Evolutionary conservation across 257 asterid species (phyloP), one percentile per base, ranked within the genome.

Genomic region (Marsdenia floribunda): DNA sequence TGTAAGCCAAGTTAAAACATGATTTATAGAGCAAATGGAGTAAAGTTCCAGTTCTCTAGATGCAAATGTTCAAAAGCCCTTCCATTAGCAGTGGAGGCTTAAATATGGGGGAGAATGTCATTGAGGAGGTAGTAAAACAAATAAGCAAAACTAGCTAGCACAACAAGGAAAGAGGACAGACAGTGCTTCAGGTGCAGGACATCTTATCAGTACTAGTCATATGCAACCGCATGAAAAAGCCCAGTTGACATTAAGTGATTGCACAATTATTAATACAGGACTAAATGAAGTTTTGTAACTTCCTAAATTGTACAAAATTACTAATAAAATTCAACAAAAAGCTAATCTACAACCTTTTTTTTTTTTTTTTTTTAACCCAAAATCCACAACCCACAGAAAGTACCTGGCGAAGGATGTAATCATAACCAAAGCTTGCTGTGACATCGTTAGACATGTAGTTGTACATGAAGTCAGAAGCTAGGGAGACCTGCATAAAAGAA

Each of bases 351-450:
- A 29, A 29, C 5, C 4, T 14, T 29, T 26, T n/a, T n/a, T n/a
- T n/a, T n/a, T n/a, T n/a, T n/a, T n/a, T n/a, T 29, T 14, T 33
- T 61, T 29, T 33, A 61, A 9, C n/a, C n/a, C 44, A 61, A 61
- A 61, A 5, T 33, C 68, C 21, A 44, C 50, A 46, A 69, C 19
- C 59, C n/a, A 47, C 44, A 37, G 15, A 72, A 63, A 50, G 83
- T 84, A 93, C 98, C 96, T 90, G 97, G 73, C 97, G 96, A 73
- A 93, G 90, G 74, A 89, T 86, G 82, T 88, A 93, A 80, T 93
- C 98, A 84, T 93, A 93, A 77, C 98, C 98, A 76, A 88, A 80
- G 77, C 97, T 91, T 72, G 97, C 91, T n/a, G 97, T 91, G 76
- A 85, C 97, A 72, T 93, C 98, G 75, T 83, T 82, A 47, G 98